A percentile compares a stretch with the other conserved stretches of the same genome.
Evolutionary conservation across 371 early-diverging fungal species (phyloP).

Genomic region (Mortierella sp.): DNA sequence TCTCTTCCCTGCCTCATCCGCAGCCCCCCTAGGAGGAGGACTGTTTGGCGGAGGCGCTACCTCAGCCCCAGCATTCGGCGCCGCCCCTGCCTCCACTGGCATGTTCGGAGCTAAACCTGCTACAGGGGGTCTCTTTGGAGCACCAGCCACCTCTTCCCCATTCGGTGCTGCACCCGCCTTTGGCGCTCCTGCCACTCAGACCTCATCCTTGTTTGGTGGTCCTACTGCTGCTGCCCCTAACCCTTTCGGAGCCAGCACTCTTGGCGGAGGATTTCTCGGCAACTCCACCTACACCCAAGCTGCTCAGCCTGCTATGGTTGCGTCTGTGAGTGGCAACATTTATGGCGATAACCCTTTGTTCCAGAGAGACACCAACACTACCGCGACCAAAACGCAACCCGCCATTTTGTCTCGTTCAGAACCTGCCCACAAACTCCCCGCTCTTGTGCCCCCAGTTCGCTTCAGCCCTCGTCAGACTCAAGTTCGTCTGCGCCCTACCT

Average conservation of each 20-base stretch:
- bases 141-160: conserved; percentile 28
- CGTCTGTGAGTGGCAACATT: conserved; percentile 85
- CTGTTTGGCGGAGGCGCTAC: conserved; percentile 56
- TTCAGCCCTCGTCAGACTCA: conserved; percentile 78
- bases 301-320: conserved; percentile 66
- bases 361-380: conserved; percentile 60
- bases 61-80: conserved; percentile 42
- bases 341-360: conserved; percentile 91
- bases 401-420: conserved; percentile 62
- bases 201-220: conserved; percentile 42
- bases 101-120: conserved; percentile 53
- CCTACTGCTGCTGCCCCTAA: conserved; percentile 21
- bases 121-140: conserved; percentile 53
- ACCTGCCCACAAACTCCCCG: conserved; percentile 67
- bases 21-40: conserved; percentile 56
- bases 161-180: conserved; percentile 44
- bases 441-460: conserved; percentile 69
- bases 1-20: conserved; percentile 42
- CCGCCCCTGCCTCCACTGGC: conserved; percentile 34
- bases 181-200: conserved; percentile 24
- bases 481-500: conserved; percentile 80
- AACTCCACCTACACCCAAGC: conserved; percentile 36
- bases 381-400: conserved; percentile 59
- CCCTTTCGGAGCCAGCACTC: conserved; percentile 30
- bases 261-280: conserved; percentile 57